Conservation (phyloP, 2,329 filamentous ascomycete species). For the Penicillium concentricum region DNA sequence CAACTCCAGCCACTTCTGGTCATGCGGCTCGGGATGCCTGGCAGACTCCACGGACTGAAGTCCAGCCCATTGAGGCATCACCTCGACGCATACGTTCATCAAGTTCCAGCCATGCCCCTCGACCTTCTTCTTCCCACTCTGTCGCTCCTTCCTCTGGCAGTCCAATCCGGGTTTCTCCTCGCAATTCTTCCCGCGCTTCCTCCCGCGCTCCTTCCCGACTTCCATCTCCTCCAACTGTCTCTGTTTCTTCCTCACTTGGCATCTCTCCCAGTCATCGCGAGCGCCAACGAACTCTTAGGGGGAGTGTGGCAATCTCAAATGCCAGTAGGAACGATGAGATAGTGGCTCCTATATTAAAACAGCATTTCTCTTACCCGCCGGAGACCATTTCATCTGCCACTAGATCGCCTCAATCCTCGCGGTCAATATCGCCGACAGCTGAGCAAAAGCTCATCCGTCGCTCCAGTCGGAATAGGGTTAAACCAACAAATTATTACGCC, state of each 20-base stretch:
- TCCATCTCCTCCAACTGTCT: not conserved
- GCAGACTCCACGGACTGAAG: not conserved
- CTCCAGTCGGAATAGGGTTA: slow-evolving; percentile 27
- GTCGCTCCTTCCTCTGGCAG: not conserved
- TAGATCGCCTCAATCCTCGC: not conserved
- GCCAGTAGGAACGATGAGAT: slow-evolving; percentile 3
- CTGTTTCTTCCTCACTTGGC: not conserved
- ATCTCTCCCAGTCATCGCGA: not conserved
- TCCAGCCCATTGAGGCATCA: not conserved
- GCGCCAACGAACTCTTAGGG: slow-evolving; percentile 4
- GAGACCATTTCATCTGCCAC: not conserved
- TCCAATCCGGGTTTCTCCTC: not conserved
- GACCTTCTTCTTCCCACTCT: not conserved
- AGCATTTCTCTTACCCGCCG: not conserved
- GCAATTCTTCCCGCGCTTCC: not conserved
- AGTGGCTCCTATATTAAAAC: not conserved
- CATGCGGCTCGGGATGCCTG: not conserved
- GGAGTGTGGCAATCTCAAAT: slow-evolving; percentile 6
- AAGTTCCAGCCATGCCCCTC: not conserved
- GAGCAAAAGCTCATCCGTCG: slow-evolving; percentile 21
- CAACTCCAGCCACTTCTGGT: not conserved
- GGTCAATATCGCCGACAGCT: not conserved
- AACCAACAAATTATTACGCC: slow-evolving; percentile 35
- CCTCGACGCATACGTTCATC: not conserved
- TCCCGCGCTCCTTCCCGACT: not conserved